These are phyloP conservation scores for Pyrus hybrid DNA, from an alignment of 331 rosid species.

Conservation along the genomic window DNA sequence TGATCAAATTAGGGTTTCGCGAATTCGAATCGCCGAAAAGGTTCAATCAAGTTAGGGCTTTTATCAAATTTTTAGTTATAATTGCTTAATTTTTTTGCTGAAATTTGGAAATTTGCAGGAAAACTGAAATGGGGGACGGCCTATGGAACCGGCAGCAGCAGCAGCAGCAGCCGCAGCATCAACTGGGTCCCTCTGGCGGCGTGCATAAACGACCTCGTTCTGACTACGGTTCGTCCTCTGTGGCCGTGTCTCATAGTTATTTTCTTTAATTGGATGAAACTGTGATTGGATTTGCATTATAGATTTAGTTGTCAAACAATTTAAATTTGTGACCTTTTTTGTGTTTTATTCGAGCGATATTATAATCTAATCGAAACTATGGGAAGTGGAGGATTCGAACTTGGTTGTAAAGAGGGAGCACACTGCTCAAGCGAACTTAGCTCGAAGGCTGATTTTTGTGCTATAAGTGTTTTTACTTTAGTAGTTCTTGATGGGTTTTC, in stretches of 20 bases:
- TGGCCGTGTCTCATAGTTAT: not conserved
- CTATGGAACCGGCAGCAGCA: conserved; percentile 55
- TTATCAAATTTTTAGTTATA: not conserved
- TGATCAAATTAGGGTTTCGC: not conserved
- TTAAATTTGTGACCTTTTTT: no score
- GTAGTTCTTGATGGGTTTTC: no score
- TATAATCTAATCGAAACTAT: no score
- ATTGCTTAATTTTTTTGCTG: not conserved
- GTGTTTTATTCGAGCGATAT: no score
- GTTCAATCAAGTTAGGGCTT: conserved; percentile 3
- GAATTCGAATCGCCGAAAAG: not conserved
- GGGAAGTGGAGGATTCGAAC: no score
- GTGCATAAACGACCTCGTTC: conserved; percentile 62
- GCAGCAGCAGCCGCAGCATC: not conserved
- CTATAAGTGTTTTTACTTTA: no score
- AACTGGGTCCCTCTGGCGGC: conserved; percentile 36
- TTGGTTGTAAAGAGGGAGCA: no score
- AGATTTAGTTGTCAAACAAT: no score
- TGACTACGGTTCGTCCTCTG: conserved; percentile 45
- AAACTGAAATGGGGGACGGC: conserved; percentile 43
- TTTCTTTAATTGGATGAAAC: not conserved
- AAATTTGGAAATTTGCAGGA: not conserved
- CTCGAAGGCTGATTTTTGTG: no score
- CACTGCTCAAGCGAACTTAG: no score
- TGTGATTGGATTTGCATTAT: no score